Evolutionary conservation across 306 rosid genomes (phyloP).

Genomic region (Crotalaria pallida): DNA sequence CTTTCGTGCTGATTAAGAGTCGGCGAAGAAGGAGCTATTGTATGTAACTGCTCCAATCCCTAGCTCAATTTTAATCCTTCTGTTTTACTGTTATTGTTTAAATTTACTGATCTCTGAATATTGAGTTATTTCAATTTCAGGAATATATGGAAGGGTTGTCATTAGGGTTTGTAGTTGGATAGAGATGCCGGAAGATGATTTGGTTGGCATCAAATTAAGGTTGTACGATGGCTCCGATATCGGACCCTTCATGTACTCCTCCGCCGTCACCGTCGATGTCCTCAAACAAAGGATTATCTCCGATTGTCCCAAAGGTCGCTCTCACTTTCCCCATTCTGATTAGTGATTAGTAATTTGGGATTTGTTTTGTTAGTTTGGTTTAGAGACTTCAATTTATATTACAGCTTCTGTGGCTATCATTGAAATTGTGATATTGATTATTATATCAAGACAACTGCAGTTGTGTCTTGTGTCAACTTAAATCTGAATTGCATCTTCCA

Average conservation of each 20-base stretch:
- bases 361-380: neutral
- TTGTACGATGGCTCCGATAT: slow-evolving; percentile 66
- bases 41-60: too few relatives aligned
- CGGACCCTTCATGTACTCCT: slow-evolving; percentile 65
- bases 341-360: neutral
- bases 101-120: neutral
- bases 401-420: neutral
- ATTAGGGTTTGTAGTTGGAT: neutral
- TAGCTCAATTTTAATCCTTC: neutral
- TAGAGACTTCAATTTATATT: slow-evolving; percentile 3
- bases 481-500: neutral
- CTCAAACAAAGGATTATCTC: slow-evolving; percentile 73
- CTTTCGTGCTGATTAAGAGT: neutral
- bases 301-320: slow-evolving; percentile 75
- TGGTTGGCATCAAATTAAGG: slow-evolving; percentile 62
- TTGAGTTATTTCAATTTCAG: slow-evolving; percentile 1
- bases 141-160: slow-evolving; percentile 12
- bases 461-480: too few relatives aligned
- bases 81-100: too few relatives aligned
- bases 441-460: neutral
- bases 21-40: neutral
- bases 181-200: slow-evolving; percentile 75
- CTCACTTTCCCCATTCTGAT: neutral
- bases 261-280: slow-evolving; percentile 64
- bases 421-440: neutral